These are phyloP conservation scores for Saccharomycopsis javanensis DNA, from an alignment of 805 yeast species.

Conservation along the genomic window DNA sequence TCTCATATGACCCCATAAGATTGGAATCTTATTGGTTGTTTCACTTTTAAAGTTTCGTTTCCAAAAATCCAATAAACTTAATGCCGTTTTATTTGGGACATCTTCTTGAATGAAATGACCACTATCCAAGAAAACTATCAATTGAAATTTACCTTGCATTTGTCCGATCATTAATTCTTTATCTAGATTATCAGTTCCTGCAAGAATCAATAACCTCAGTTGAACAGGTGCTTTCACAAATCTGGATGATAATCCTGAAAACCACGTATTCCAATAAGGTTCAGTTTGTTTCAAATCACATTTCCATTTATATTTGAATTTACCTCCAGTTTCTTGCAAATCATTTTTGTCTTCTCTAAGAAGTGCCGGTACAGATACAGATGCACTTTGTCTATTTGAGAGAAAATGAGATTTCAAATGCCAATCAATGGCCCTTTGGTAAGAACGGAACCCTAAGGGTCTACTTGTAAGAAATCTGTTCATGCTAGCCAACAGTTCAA, in stretches of 20 bases:
- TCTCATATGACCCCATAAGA: conserved; percentile 17
- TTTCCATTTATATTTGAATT: conserved; percentile 42
- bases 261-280: conserved; percentile 80
- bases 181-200: conserved; percentile 86
- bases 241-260: conserved; percentile 48
- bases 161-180: conserved; percentile 84
- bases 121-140: conserved; percentile 67
- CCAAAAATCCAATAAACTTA: conserved; percentile 40
- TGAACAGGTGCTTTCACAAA: conserved; percentile 39
- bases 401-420: conserved; percentile 51
- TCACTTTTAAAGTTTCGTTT: conserved; percentile 26
- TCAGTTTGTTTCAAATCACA: conserved; percentile 53
- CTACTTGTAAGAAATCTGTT: conserved; percentile 51
- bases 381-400: conserved; percentile 52
- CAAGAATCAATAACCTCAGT: conserved; percentile 66
- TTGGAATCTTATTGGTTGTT: conserved; percentile 11
- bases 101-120: conserved; percentile 92
- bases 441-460: conserved; percentile 48
- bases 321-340: conserved; percentile 19
- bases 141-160: conserved; percentile 95
- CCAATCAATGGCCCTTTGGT: conserved; percentile 70
- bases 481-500: conserved; percentile 59
- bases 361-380: conserved; percentile 67
- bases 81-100: conserved; percentile 56
- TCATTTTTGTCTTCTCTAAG: conserved; percentile 25